Percentiles rank a stretch among this genome's conserved stretches.
Conservation (phyloP, 2,329 filamentous ascomycete genomes). For the Ophiocordyceps unilateralis region DNA sequence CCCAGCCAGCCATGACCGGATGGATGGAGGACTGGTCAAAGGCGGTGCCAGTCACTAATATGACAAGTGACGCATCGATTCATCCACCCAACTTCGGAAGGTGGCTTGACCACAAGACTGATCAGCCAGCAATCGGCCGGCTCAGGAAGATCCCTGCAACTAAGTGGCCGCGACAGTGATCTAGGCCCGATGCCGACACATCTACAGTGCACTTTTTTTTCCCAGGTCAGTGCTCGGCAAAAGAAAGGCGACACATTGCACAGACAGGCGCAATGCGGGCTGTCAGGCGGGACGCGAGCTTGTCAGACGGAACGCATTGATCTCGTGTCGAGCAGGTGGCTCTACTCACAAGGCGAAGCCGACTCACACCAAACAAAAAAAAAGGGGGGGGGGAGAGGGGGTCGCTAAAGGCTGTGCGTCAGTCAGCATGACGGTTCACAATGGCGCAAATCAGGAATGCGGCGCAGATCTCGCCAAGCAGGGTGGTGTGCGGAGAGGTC, state of each 20-base stretch:
- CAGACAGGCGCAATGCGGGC: neutral
- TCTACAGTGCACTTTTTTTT: neutral
- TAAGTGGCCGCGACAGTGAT: constrained; percentile 1
- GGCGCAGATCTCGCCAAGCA: neutral
- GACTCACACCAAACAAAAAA: neutral
- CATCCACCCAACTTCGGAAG: neutral
- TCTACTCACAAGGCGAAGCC: neutral
- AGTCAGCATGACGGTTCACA: neutral
- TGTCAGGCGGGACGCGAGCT: neutral
- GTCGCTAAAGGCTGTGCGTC: neutral
- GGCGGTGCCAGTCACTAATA: neutral
- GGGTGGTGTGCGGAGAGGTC: neutral
- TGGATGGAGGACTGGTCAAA: neutral
- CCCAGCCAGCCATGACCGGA: constrained; percentile 38
- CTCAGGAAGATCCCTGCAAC: constrained; percentile 6
- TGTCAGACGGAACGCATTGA: neutral
- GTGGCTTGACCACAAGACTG: constrained; percentile 2
- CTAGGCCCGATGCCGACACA: constrained; percentile 1
- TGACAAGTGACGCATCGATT: constrained; percentile 1
- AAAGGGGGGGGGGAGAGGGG: neutral
- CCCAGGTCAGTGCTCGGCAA: neutral
- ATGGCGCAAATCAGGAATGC: too few species aligned
- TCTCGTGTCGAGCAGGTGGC: neutral
- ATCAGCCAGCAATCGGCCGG: neutral
- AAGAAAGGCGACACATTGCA: neutral